phyloP scores from a whole-genome alignment of 1,139 yeast species.

The Taphrina pruni region DNA sequence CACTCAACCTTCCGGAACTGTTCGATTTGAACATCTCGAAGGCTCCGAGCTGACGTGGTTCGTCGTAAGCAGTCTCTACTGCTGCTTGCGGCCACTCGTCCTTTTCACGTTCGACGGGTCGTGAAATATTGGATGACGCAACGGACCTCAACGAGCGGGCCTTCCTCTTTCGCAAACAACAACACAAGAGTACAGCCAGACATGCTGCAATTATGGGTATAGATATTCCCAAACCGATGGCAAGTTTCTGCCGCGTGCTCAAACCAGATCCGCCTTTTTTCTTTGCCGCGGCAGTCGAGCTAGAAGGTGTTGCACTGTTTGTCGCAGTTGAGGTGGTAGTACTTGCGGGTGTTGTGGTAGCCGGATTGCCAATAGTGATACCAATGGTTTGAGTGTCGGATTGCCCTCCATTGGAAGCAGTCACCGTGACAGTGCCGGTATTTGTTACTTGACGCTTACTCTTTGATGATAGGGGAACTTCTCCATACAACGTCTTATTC shows the following conservation, averaged over 20 bases:
- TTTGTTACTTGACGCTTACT: conserved; percentile 31
- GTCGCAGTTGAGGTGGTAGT: conserved; percentile 44
- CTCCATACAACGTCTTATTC: conserved; percentile 73
- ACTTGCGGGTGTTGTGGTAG: conserved; percentile 45
- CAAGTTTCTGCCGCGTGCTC: conserved; percentile 51
- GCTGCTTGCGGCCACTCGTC: conserved; percentile 41
- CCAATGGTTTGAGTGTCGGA: conserved; percentile 42
- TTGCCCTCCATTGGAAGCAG: conserved; percentile 43
- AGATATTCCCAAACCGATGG: conserved; percentile 44
- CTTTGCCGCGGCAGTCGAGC: conserved; percentile 50
- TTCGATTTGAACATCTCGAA: conserved; percentile 43
- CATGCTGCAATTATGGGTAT: conserved; percentile 34
- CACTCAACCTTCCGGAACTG: conserved; percentile 42
- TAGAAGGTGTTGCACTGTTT: conserved; percentile 47
- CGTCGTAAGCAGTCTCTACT: conserved; percentile 31
- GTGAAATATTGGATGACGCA: conserved; percentile 36
- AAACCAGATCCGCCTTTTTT: conserved; percentile 48
- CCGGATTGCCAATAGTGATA: conserved; percentile 34
- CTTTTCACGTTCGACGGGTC: conserved; percentile 37
- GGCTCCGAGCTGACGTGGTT: conserved; percentile 43
- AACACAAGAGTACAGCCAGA: conserved; percentile 32
- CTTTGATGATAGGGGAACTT: conserved; percentile 60
- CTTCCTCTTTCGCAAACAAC: conserved; percentile 23
- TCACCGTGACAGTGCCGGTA: conserved; percentile 44
- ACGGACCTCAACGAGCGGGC: conserved; percentile 18